A percentile compares a stretch with the other conserved stretches of the same genome.
Evolutionary conservation across 2,329 filamentous ascomycete species (phyloP).

Genomic region (Tolypocladium ovalisporum): DNA sequence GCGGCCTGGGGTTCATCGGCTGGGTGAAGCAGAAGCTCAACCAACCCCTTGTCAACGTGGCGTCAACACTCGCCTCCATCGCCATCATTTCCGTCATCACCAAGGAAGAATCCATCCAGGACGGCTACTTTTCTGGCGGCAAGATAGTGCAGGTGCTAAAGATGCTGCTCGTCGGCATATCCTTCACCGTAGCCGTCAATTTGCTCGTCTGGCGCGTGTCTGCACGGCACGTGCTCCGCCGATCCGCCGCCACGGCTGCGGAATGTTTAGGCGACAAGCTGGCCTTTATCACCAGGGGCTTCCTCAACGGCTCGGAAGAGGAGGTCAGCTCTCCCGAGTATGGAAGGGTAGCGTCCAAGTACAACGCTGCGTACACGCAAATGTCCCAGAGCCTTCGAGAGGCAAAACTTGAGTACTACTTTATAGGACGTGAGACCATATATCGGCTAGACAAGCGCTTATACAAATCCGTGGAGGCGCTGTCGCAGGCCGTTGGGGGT

Average conservation of each 20-base stretch:
- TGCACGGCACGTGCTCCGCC: conserved; percentile 61
- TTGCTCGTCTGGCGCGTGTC: conserved; percentile 69
- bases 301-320: conserved; percentile 71
- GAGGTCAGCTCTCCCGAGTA: conserved; percentile 62
- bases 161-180: conserved; percentile 71
- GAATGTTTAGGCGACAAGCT: conserved; percentile 72
- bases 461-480: conserved; percentile 71
- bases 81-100: conserved; percentile 84
- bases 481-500: conserved; percentile 84
- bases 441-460: conserved; percentile 71
- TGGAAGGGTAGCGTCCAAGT: conserved; percentile 47
- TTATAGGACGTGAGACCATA: conserved; percentile 66
- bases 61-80: conserved; percentile 75
- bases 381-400: conserved; percentile 73
- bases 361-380: conserved; percentile 55
- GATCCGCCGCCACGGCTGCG: conserved; percentile 62
- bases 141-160: conserved; percentile 77
- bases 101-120: conserved; percentile 81
- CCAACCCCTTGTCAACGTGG: conserved; percentile 72
- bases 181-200: conserved; percentile 62
- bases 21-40: conserved; percentile 77
- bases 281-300: conserved; percentile 69
- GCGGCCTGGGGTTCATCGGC: conserved; percentile 75
- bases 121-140: conserved; percentile 66
- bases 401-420: conserved; percentile 80